Percentiles rank a stretch among this genome's conserved stretches.
These are phyloP conservation scores for Gymnopus androsaceus DNA, from an alignment of 1,284 basidiomycete species.

Conservation along the genomic window DNA sequence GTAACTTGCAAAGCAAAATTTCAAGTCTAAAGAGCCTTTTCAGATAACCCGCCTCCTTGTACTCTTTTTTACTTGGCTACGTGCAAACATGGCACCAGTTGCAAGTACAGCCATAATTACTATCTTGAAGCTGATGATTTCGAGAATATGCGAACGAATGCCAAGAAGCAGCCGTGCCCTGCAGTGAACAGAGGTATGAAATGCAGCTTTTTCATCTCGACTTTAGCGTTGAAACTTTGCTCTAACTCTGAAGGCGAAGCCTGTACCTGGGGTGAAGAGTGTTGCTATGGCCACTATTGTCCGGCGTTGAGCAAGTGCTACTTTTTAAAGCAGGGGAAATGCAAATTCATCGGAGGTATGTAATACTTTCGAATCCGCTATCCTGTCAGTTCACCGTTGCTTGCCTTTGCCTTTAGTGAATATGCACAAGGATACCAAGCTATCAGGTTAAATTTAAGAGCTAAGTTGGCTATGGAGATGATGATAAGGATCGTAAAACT, in stretches of 20 bases:
- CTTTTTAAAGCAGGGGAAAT: constrained; percentile 53
- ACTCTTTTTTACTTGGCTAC: constrained; percentile 60
- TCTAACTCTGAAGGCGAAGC: constrained; percentile 41
- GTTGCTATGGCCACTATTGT: constrained; percentile 63
- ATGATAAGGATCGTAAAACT: not conserved
- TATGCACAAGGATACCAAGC: constrained; percentile 38
- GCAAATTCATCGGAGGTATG: constrained; percentile 61
- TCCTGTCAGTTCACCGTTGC: constrained; percentile 21
- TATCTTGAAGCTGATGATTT: constrained; percentile 52
- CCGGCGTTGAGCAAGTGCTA: constrained; percentile 49
- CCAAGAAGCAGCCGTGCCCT: constrained; percentile 62
- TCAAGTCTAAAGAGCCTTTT: constrained; percentile 20
- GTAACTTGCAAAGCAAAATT: constrained; percentile 13
- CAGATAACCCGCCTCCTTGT: constrained; percentile 64
- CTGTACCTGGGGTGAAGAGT: constrained; percentile 59
- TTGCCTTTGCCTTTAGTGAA: constrained; percentile 33
- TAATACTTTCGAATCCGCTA: constrained; percentile 15
- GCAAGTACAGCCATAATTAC: constrained; percentile 63
- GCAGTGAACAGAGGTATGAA: constrained; percentile 33
- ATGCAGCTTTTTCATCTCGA: not conserved
- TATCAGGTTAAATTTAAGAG: not conserved
- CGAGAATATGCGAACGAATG: constrained; percentile 49
- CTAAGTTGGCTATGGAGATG: not conserved
- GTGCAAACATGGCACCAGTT: constrained; percentile 55
- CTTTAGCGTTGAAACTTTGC: not conserved